These are phyloP conservation scores for Geotrichum klebahnii DNA, from an alignment of 1,139 yeast species.

Conservation along the genomic window DNA sequence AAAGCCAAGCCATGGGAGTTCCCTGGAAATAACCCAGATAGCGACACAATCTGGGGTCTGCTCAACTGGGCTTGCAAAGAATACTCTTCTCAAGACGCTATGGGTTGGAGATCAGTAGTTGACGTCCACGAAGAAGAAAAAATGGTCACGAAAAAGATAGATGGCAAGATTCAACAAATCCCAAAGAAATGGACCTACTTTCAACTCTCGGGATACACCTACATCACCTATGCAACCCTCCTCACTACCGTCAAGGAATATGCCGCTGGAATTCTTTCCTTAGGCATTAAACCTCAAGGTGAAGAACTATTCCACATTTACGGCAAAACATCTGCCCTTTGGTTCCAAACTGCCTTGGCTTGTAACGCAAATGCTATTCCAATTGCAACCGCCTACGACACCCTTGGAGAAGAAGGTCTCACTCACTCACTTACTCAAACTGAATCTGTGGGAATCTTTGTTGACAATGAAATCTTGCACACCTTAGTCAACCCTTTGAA, in stretches of 20 bases:
- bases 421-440: slow-evolving; percentile 83
- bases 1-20: slow-evolving; percentile 46
- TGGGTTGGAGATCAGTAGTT: slow-evolving; percentile 76
- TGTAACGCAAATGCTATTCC: slow-evolving; percentile 74
- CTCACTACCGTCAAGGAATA: slow-evolving; percentile 48
- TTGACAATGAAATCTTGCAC: slow-evolving; percentile 69
- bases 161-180: slow-evolving; percentile 67
- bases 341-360: slow-evolving; percentile 88
- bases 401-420: slow-evolving; percentile 88
- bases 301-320: slow-evolving; percentile 71
- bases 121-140: slow-evolving; percentile 76
- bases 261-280: slow-evolving; percentile 69
- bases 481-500: slow-evolving; percentile 69
- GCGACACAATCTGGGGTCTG: slow-evolving; percentile 64
- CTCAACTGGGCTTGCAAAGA: slow-evolving; percentile 59
- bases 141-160: slow-evolving; percentile 66
- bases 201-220: slow-evolving; percentile 71
- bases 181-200: slow-evolving; percentile 85
- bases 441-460: slow-evolving; percentile 69
- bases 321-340: slow-evolving; percentile 75
- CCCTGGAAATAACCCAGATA: slow-evolving; percentile 37
- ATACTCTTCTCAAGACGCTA: slow-evolving; percentile 53
- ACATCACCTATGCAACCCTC: slow-evolving; percentile 59
- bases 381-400: slow-evolving; percentile 93
- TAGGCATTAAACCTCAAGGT: slow-evolving; percentile 68